A percentile compares a stretch with the other conserved stretches of the same genome.
These are phyloP conservation scores for Incumbomyces delicatus DNA, from an alignment of 2,329 filamentous ascomycete species.

Conservation along the genomic window DNA sequence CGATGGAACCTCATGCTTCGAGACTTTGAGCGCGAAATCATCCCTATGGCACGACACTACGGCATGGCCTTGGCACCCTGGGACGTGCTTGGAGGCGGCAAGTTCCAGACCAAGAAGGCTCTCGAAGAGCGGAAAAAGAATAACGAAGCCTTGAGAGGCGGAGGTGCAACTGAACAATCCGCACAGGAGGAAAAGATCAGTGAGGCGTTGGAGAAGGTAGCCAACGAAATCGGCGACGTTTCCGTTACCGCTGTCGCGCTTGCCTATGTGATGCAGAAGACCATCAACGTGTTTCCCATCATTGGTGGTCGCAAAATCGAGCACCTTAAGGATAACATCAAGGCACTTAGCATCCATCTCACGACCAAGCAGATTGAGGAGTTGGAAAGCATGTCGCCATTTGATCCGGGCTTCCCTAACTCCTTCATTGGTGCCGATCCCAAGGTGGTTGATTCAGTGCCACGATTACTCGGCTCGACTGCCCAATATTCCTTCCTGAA, in stretches of 20 bases:
- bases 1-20: conserved; percentile 30
- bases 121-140: conserved; percentile 34
- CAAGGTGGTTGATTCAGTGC: background rate
- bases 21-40: conserved; percentile 34
- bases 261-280: conserved; percentile 62
- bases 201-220: conserved; percentile 51
- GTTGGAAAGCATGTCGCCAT: conserved; percentile 52
- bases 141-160: conserved; percentile 32
- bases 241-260: conserved; percentile 55
- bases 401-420: conserved; percentile 58
- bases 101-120: conserved; percentile 41
- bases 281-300: conserved; percentile 63
- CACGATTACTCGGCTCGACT: background rate
- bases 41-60: conserved; percentile 31
- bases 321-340: conserved; percentile 61
- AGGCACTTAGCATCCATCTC: conserved; percentile 53
- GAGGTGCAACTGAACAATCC: conserved; percentile 27
- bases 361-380: conserved; percentile 53
- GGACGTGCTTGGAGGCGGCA: conserved; percentile 47
- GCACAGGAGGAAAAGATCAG: conserved; percentile 45
- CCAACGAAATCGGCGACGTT: conserved; percentile 44
- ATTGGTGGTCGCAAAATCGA: conserved; percentile 60
- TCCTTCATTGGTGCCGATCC: conserved; percentile 10
- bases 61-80: conserved; percentile 47
- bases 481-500: conserved; percentile 5